These are phyloP conservation scores for Pezicula carpinea DNA, from an alignment of 2,329 filamentous ascomycete species.

Conservation along the genomic window DNA sequence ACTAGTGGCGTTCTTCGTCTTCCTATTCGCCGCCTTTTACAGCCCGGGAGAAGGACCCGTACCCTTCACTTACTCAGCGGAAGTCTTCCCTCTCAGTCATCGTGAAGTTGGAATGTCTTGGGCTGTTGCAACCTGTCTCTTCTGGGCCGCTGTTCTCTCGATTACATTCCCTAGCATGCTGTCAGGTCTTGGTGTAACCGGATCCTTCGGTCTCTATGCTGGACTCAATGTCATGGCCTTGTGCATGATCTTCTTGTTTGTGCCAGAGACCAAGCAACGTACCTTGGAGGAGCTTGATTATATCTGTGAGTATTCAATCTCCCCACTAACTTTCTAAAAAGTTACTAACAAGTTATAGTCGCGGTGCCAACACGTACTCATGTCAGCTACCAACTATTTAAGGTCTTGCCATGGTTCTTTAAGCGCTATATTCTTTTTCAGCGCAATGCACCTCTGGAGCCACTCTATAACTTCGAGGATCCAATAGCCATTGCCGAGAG, in stretches of 20 bases:
- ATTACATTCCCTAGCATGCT: constrained; percentile 39
- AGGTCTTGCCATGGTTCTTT: constrained; percentile 58
- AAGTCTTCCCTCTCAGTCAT: constrained; percentile 61
- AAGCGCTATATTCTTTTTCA: constrained; percentile 50
- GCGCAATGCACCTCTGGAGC: constrained; percentile 41
- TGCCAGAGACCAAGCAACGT: constrained; percentile 53
- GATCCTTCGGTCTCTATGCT: constrained; percentile 51
- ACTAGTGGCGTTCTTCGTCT: constrained; percentile 57
- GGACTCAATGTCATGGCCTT: constrained; percentile 51
- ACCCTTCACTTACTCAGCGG: constrained; percentile 57
- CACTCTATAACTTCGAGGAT: constrained; percentile 42
- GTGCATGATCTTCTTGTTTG: constrained; percentile 50
- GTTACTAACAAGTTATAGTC: constrained; percentile 18
- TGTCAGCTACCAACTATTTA: constrained; percentile 21
- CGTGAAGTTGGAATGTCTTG: constrained; percentile 61
- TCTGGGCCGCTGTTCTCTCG: constrained; percentile 57
- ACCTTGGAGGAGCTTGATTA: constrained; percentile 34
- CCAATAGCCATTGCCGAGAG: too few relatives aligned
- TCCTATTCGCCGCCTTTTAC: constrained; percentile 62
- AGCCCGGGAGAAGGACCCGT: constrained; percentile 60
- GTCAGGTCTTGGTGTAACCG: constrained; percentile 22
- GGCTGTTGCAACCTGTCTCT: constrained; percentile 56
- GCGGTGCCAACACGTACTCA: constrained; percentile 7
- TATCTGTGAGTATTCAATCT: constrained; percentile 36
- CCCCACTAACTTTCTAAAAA: not conserved